Evolutionary conservation across 495 filamentous ascomycete species (phyloP).

Genomic region (Gamarada debralockiae): DNA sequence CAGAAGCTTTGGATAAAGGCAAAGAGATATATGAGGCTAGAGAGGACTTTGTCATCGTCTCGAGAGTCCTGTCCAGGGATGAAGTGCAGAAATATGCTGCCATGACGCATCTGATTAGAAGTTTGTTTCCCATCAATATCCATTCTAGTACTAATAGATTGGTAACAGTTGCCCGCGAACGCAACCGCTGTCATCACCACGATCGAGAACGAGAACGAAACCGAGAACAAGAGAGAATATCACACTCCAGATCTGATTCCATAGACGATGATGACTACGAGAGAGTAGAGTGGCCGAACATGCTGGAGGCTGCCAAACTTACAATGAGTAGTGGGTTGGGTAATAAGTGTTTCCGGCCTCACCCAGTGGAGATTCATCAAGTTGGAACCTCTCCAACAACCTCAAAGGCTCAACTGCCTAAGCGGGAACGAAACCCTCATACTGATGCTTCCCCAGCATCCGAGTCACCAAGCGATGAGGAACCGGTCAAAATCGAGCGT

Average conservation of each 20-base stretch:
- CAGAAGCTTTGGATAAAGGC: slow-evolving; percentile 68
- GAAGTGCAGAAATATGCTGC: slow-evolving; percentile 77
- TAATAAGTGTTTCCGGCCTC: neutral
- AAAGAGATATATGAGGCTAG: slow-evolving; percentile 81
- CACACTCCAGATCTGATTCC: no score
- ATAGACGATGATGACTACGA: no score
- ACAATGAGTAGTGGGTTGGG: no score
- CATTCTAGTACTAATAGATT: no score
- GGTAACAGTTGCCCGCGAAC: no score
- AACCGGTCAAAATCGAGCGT: slow-evolving; percentile 21
- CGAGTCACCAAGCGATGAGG: slow-evolving; percentile 14
- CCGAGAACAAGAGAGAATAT: no score
- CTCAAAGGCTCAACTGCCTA: slow-evolving; percentile 15
- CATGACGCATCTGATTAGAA: slow-evolving; percentile 72
- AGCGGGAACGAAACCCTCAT: slow-evolving; percentile 24
- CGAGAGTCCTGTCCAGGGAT: slow-evolving; percentile 73
- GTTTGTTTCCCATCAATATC: no score
- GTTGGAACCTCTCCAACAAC: slow-evolving; percentile 13
- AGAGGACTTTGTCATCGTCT: slow-evolving; percentile 79
- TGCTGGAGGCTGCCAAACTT: no score
- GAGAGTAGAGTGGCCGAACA: no score
- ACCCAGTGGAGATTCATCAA: slow-evolving; percentile 24
- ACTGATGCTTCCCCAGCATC: slow-evolving; percentile 9
- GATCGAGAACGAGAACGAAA: no score
- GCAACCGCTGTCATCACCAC: no score